Percentiles rank a stretch among this genome's conserved stretches.
These are phyloP conservation scores for Rhodotorula sp. DNA, from an alignment of 1,284 basidiomycete species.

Conservation along the genomic window DNA sequence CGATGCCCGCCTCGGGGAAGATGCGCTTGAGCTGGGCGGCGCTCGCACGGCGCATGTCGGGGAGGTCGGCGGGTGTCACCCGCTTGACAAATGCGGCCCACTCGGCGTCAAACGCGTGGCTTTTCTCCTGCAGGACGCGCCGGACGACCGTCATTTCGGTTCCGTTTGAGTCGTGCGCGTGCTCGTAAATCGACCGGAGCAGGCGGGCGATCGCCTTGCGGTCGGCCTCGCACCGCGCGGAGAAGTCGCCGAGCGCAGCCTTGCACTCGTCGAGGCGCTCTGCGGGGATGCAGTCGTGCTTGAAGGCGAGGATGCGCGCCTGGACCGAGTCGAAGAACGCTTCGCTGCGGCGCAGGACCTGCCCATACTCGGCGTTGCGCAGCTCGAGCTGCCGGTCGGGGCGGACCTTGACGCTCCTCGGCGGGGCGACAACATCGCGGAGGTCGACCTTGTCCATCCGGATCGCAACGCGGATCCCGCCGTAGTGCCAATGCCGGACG, in stretches of 20 bases:
- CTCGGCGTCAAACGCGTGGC: conserved; percentile 92
- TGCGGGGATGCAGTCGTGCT: conserved; percentile 40
- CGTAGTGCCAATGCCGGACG: conserved; percentile 82
- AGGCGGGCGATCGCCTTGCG: conserved; percentile 67
- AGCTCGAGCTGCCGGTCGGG: conserved; percentile 82
- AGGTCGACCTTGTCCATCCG: conserved; percentile 80
- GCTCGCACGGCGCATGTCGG: conserved; percentile 51
- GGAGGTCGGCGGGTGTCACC: conserved; percentile 54
- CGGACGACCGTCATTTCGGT: conserved; percentile 59
- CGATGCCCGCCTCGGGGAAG: conserved; percentile 54
- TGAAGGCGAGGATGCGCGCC: conserved; percentile 58
- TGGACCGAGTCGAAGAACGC: conserved; percentile 62
- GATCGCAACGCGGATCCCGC: conserved; percentile 75
- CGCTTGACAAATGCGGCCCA: conserved; percentile 59
- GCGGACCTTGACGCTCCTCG: conserved; percentile 76
- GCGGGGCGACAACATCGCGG: conserved; percentile 88
- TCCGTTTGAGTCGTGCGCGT: conserved; percentile 71
- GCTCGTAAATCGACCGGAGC: conserved; percentile 77
- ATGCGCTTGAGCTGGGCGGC: conserved; percentile 56
- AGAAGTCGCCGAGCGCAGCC: conserved; percentile 30
- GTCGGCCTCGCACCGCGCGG: conserved; percentile 42
- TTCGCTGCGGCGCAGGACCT: conserved; percentile 70
- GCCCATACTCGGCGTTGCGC: conserved; percentile 85
- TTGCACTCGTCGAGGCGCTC: conserved; percentile 42
- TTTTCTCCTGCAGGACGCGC: conserved; percentile 84